Conservation (phyloP, 495 filamentous ascomycete genomes). For the Penicillium maclennaniae region DNA sequence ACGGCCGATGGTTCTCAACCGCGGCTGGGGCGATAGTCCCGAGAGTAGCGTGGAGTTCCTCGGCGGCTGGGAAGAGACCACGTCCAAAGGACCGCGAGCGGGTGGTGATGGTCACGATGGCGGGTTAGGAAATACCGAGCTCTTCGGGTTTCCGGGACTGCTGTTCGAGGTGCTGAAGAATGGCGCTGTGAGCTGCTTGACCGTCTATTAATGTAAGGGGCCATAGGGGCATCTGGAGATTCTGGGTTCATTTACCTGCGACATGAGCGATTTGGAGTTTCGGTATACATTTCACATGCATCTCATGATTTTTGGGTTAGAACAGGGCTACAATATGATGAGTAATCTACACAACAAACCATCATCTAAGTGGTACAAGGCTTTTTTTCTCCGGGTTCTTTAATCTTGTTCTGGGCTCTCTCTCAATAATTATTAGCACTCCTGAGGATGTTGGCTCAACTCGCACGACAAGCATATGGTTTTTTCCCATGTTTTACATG, state of each 20-base stretch:
- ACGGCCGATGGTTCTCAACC: constrained; percentile 80
- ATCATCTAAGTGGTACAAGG: no score
- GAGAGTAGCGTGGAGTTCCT: constrained; percentile 87
- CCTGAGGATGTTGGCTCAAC: no score
- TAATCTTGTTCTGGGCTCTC: no score
- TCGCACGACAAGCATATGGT: no score
- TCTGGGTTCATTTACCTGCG: background rate
- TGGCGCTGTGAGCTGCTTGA: constrained; percentile 80
- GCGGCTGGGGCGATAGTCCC: constrained; percentile 87
- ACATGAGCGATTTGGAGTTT: background rate
- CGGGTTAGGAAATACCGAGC: constrained; percentile 68
- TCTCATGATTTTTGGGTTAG: background rate
- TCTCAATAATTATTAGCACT: no score
- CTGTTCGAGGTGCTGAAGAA: constrained; percentile 96
- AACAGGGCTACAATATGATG: background rate
- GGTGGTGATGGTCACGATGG: constrained; percentile 52
- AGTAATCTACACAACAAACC: background rate
- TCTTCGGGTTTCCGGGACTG: constrained; percentile 91
- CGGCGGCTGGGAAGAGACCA: constrained; percentile 83
- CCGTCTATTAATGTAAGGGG: constrained; percentile 63
- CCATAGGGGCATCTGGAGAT: background rate
- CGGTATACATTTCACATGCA: background rate
- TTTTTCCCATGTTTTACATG: no score
- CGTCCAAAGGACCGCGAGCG: constrained; percentile 38
- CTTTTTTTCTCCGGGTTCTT: no score